Conservation (phyloP, 768 basidiomycete genomes). For the Pisolithus sp. region DNA sequence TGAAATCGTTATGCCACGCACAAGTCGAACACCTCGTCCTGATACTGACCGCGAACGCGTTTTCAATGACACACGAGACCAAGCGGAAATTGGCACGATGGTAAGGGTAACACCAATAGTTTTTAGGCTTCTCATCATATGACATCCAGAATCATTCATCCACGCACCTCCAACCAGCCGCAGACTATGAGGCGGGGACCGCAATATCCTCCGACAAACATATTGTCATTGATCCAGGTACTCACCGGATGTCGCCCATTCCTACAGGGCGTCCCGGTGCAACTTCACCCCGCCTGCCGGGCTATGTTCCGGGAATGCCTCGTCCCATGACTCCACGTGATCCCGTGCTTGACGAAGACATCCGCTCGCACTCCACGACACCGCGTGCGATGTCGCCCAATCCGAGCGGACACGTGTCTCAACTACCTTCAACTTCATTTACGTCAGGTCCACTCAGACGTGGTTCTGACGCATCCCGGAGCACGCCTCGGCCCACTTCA, state of each 20-base stretch:
- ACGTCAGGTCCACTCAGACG: conserved; percentile 40
- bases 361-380: conserved; percentile 62
- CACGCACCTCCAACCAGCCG: conserved; percentile 29
- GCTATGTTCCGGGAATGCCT: conserved; percentile 88
- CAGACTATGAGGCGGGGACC: conserved; percentile 55
- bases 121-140: conserved; percentile 15
- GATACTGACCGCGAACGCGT: conserved; percentile 22
- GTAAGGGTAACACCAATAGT: conserved; percentile 15
- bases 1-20: conserved; percentile 70
- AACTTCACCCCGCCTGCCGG: conserved; percentile 57
- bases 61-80: conserved; percentile 14
- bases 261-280: conserved; percentile 47
- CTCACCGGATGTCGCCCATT: conserved; percentile 53
- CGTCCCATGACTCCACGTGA: conserved; percentile 88
- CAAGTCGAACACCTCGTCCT: conserved; percentile 41
- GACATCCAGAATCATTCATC: conserved; percentile 10
- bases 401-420: conserved; percentile 28
- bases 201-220: conserved; percentile 66
- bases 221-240: conserved; percentile 39
- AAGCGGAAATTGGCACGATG: conserved; percentile 13
- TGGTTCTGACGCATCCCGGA: conserved; percentile 52
- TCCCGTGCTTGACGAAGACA: conserved; percentile 60
- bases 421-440: conserved; percentile 30
- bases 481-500: conserved; percentile 42
- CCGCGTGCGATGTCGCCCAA: conserved; percentile 71